Evolutionary conservation across 805 yeast species (phyloP).

Genomic region (Wickerhamiella shivajii): DNA sequence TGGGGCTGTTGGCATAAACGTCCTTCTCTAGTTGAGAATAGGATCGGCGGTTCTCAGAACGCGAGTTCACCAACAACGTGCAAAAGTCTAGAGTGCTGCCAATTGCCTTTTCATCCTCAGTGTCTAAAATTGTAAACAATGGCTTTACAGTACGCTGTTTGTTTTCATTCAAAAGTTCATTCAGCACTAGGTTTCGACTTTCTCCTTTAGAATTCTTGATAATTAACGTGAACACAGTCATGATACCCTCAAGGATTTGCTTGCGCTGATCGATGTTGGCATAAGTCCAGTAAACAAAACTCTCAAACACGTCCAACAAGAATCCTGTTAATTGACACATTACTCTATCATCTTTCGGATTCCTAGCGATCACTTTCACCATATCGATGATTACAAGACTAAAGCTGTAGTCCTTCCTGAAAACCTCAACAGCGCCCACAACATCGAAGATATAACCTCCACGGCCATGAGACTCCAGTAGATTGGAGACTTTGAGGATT

Average conservation of each 20-base stretch:
- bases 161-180: slow-evolving; percentile 15
- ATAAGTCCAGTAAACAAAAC: slow-evolving; percentile 58
- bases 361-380: slow-evolving; percentile 35
- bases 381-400: slow-evolving; percentile 47
- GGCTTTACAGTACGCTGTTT: slow-evolving; percentile 27
- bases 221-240: slow-evolving; percentile 41
- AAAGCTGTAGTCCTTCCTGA: slow-evolving; percentile 50
- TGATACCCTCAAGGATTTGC: slow-evolving; percentile 41
- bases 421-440: slow-evolving; percentile 59
- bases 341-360: slow-evolving; percentile 15
- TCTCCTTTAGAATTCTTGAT: slow-evolving; percentile 24
- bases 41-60: slow-evolving; percentile 33
- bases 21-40: slow-evolving; percentile 55
- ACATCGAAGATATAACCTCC: slow-evolving; percentile 51
- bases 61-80: slow-evolving; percentile 39
- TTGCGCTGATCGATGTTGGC: slow-evolving; percentile 39
- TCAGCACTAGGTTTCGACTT: background rate
- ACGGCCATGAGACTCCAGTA: slow-evolving; percentile 45
- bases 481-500: slow-evolving; percentile 48
- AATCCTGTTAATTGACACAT: slow-evolving; percentile 6
- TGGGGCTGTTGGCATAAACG: slow-evolving; percentile 41
- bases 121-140: slow-evolving; percentile 31
- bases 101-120: slow-evolving; percentile 37
- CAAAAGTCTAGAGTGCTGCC: slow-evolving; percentile 40
- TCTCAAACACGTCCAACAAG: slow-evolving; percentile 56